Evolutionary conservation across 176 grass and related monocot genomes (phyloP), one percentile per base, ranked within the genome.

Genomic region (Eragrostis curvula): DNA sequence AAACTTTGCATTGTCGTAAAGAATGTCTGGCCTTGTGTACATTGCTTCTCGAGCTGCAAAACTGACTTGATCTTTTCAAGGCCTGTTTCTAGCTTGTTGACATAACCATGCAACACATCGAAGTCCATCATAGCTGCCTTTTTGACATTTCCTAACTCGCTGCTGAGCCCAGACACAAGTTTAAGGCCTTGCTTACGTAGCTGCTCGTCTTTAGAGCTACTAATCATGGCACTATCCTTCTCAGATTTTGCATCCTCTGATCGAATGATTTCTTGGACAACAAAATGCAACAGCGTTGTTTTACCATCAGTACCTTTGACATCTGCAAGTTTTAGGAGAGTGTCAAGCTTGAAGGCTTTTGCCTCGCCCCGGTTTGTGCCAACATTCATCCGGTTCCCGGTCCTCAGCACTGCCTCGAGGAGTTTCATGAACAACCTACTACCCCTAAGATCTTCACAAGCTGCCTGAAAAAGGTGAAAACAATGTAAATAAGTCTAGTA

Each of bases 321-420:
- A 39, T 99, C 96, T 39, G 96, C 90, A 13, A 99, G 96, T 71
- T 99, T 99, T 40, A 99, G 89, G 75, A 99, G 96, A 71, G 93
- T 96, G 47, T 99, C 96, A 43, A 99, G 96, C 84, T 99, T 99
- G 81, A 99, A 99, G 21, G 96, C 96, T 76, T 88, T 90, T 20
- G 96, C 96, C 50, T 96, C 88, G 25, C 96, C 96, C 30, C 96
- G 72, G 61, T 93, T 99, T 58, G 96, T 99, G 41, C 96, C 96
- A 23, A 99, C 96, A 82, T 99, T 99, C 96, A 99, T 94, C 77
- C 96, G 87, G 85, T 99, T 99, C 55, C 96, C 96, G 0, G 96
- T 99, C 82, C 91, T 85, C 74, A 99, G 80, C 20, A 99, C 93
- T 56, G 96, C 96, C 77, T 99, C 96, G 15, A 99, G 88, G 58